A percentile compares a stretch with the other conserved stretches of the same genome.
These are phyloP conservation scores for Cyclocybe aegerita DNA, from an alignment of 768 basidiomycete genomes.

Conservation along the genomic window DNA sequence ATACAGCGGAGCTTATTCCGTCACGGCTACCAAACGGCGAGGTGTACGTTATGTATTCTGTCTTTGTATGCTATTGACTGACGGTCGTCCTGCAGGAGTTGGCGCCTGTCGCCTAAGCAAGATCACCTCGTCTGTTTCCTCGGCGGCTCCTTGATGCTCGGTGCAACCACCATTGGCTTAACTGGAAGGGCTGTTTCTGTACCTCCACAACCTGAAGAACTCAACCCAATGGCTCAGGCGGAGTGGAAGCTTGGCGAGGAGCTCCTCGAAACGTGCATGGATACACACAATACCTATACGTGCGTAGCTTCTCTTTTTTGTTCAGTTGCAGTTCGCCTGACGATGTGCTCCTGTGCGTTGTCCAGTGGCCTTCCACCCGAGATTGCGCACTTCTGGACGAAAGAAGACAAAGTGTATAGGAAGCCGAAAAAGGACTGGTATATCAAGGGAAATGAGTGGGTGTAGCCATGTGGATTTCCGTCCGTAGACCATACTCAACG, in stretches of 20 bases:
- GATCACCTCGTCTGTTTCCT: constrained; percentile 97
- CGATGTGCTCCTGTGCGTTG: not conserved
- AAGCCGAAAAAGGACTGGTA: constrained; percentile 73
- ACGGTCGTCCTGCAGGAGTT: constrained; percentile 42
- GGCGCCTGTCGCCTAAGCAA: constrained; percentile 81
- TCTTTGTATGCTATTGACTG: not conserved
- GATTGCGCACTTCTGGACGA: constrained; percentile 79
- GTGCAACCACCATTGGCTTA: constrained; percentile 69
- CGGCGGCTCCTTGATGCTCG: constrained; percentile 87
- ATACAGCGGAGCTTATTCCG: constrained; percentile 83
- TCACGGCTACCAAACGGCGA: constrained; percentile 34
- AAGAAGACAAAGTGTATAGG: constrained; percentile 48
- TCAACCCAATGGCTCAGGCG: constrained; percentile 60
- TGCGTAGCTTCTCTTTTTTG: constrained; percentile 34
- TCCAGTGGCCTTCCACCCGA: constrained; percentile 82
- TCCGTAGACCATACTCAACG: not conserved
- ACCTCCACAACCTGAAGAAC: constrained; percentile 60
- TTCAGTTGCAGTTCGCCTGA: constrained; percentile 17
- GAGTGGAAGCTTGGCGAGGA: constrained; percentile 86
- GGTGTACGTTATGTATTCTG: constrained; percentile 23
- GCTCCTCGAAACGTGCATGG: constrained; percentile 85
- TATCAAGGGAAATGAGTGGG: constrained; percentile 74
- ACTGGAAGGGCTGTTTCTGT: constrained; percentile 51
- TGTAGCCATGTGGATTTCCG: not conserved
- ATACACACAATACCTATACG: constrained; percentile 81